Conservation (phyloP, 345 rosid genomes). For the Euphorbia peplus region DNA sequence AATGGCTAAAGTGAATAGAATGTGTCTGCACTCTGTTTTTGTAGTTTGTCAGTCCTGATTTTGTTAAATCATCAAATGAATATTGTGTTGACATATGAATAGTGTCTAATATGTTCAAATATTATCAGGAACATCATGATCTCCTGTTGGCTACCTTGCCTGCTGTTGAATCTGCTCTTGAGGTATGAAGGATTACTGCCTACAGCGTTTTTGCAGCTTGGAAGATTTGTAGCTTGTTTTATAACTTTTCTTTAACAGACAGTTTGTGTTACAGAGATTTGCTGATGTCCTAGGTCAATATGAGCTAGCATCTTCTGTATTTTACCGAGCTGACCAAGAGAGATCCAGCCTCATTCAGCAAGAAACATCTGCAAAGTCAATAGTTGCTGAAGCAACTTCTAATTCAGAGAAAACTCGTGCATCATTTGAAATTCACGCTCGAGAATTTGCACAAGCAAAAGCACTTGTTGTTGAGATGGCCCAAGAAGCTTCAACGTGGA, state of each 20-base stretch:
- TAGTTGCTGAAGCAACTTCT: constrained; percentile 74
- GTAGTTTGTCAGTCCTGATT: neutral
- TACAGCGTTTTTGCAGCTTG: constrained; percentile 12
- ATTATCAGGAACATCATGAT: constrained; percentile 84
- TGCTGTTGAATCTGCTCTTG: constrained; percentile 68
- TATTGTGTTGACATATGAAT: constrained; percentile 9
- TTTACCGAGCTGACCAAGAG: constrained; percentile 79
- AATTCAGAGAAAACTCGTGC: constrained; percentile 55
- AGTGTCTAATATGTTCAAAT: constrained; percentile 17
- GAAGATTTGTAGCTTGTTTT: constrained; percentile 12
- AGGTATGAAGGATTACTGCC: constrained; percentile 48
- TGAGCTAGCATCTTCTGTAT: constrained; percentile 66
- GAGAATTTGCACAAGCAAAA: constrained; percentile 80
- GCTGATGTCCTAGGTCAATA: constrained; percentile 61
- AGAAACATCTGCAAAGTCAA: constrained; percentile 78
- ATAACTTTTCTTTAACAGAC: constrained; percentile 18
- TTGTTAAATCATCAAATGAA: neutral
- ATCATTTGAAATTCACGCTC: constrained; percentile 70
- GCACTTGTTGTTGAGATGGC: constrained; percentile 67
- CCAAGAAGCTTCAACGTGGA: constrained; percentile 77
- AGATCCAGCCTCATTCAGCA: constrained; percentile 59
- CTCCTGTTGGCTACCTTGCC: constrained; percentile 72
- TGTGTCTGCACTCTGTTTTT: neutral
- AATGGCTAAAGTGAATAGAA: neutral
- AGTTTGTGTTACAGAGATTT: constrained; percentile 60